phyloP scores from a whole-genome alignment of 768 basidiomycete species.

The Boletus rufocinnamomeus region DNA sequence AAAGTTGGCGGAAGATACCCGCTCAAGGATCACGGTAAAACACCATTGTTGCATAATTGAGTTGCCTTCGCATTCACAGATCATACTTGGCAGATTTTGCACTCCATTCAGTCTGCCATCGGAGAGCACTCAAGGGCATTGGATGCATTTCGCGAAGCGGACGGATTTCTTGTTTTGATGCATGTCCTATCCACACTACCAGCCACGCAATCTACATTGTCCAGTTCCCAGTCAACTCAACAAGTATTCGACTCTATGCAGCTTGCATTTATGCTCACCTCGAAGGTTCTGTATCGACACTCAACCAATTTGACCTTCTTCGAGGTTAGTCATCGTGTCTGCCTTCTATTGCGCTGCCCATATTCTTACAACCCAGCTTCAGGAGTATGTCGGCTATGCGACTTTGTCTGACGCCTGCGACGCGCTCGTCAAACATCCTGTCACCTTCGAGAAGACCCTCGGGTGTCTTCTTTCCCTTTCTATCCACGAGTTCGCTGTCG shows the following conservation, averaged over 20 bases:
- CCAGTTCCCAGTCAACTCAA: slow-evolving; percentile 37
- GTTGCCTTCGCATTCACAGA: neutral
- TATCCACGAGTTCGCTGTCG: slow-evolving; percentile 61
- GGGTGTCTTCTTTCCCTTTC: slow-evolving; percentile 72
- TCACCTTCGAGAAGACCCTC: slow-evolving; percentile 54
- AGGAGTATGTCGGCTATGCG: slow-evolving; percentile 59
- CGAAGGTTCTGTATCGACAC: slow-evolving; percentile 62
- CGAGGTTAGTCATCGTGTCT: slow-evolving; percentile 51
- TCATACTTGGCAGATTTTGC: slow-evolving; percentile 48
- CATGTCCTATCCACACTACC: slow-evolving; percentile 66
- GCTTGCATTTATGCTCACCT: slow-evolving; percentile 63
- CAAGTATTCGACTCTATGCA: slow-evolving; percentile 55
- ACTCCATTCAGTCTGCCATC: slow-evolving; percentile 69
- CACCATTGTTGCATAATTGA: neutral
- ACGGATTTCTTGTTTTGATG: slow-evolving; percentile 77
- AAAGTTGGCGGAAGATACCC: slow-evolving; percentile 53
- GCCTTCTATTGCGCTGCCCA: slow-evolving; percentile 15
- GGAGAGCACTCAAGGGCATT: slow-evolving; percentile 64
- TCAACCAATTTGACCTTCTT: slow-evolving; percentile 62
- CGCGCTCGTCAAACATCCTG: slow-evolving; percentile 48
- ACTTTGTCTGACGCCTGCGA: slow-evolving; percentile 61
- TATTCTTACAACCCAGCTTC: neutral
- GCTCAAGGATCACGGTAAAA: slow-evolving; percentile 56
- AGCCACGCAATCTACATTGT: slow-evolving; percentile 27
- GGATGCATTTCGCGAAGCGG: slow-evolving; percentile 77